Evolutionary conservation across 176 grass and related monocot species (phyloP), one percentile per base, ranked within the genome.

Genomic region (Avena sativa): DNA sequence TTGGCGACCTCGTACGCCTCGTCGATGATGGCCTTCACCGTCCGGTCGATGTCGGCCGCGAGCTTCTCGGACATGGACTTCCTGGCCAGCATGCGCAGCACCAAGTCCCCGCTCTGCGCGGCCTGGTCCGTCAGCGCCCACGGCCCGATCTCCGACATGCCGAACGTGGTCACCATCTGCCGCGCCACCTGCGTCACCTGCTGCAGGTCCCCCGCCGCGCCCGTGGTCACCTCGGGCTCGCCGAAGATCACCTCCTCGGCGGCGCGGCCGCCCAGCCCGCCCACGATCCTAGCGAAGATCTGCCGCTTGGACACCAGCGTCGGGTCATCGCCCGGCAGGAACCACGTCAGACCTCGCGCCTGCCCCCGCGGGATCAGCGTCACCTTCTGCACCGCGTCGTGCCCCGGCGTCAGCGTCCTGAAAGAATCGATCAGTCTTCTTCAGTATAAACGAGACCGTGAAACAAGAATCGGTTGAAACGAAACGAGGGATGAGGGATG

Each of bases 101-200:
- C 89, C 8, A 98, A 81, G 74, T 95, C 93, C 19, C 91, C 83
- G 74, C 83, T 91, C 92, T 95, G 93, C 56, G 62, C 71, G 8
- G 84, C 78, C 26, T 88, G 88, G 34, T 93, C 89, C 3, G 48
- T 67, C 80, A 95, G 81, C 86, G 86, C 43, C 95, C 89, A 92
- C 60, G 93, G 89, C 79, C 93, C 88, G 28, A 98, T 88, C 81
- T 93, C 91, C 53, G 95, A 98, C 95, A 98, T 98, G 30, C 95
- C 95, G 81, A 81, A 95, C 80, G 85, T 57, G 38, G 89, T 92
- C 57, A 98, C 91, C 95, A 98, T 97, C 92, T 90, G 91, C 43
- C 61, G 62, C 46, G 93, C 93, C 80, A 90, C 90, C 86, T 93
- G 89, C 76, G 95, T 95, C 80, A 93, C 89, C 91, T 98, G 91